Conservation (phyloP, 2,329 filamentous ascomycete genomes). For the Monilinia laxa region DNA sequence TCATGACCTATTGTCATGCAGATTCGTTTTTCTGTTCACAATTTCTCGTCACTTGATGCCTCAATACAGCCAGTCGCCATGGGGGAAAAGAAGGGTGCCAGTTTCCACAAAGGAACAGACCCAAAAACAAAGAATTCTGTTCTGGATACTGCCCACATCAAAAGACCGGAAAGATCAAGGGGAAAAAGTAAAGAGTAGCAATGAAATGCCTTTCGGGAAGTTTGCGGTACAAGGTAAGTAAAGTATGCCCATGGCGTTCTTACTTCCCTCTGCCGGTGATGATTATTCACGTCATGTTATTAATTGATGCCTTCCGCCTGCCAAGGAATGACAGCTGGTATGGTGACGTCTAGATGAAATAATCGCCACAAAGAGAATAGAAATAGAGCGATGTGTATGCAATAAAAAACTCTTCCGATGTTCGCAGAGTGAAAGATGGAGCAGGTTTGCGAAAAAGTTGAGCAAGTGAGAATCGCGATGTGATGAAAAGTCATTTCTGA, state of each 20-base stretch:
- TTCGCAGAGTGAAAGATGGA: not conserved
- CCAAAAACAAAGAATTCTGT: not conserved
- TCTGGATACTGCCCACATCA: not conserved
- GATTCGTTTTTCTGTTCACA: not conserved
- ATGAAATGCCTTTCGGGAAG: not conserved
- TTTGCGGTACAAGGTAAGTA: not conserved
- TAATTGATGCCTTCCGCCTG: not conserved
- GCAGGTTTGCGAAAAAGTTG: not conserved
- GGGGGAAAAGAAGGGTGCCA: not conserved
- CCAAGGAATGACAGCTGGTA: not conserved
- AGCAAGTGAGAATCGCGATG: not conserved
- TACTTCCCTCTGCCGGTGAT: not conserved
- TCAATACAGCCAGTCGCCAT: not conserved
- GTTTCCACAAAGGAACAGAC: not conserved
- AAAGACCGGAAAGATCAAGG: not conserved
- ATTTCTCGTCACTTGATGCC: not conserved
- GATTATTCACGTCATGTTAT: not conserved
- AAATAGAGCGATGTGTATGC: not conserved
- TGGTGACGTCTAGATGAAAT: not conserved
- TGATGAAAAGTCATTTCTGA: not conserved
- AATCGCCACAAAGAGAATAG: not conserved
- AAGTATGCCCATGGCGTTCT: not conserved
- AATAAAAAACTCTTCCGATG: not conserved
- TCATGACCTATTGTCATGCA: not conserved
- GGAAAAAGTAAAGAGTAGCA: not conserved